Base-by-base conservation (phyloP, 2,329 filamentous ascomycete species). In the Xylariales sp. region DNA sequence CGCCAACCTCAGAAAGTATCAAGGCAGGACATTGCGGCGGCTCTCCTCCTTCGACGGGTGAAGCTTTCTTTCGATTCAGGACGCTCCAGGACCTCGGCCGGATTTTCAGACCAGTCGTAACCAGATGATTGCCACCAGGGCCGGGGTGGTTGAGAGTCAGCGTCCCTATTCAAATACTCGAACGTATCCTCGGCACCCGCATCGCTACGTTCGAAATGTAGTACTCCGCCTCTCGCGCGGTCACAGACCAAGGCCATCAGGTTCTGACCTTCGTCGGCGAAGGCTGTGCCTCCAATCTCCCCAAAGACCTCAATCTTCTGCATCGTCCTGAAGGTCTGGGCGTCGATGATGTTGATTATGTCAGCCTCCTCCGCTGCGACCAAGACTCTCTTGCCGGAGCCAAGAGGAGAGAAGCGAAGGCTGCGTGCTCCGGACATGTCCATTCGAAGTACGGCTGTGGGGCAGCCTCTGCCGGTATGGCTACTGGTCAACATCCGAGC, bases 321-420 rank as follows among this genome's bases (percentile, higher is more conserved):
- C 58, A 80, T 80, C n/a, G 71, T 71, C 16, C 68, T 61, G 52
- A 81, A 86, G 0, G 70, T 80, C 52, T 75, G 68, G 1, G 79
- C 82, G 49, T 89, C 80, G 50, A 89, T 82, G 33, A 90, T 68
- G 56, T 76, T 82, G 54, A 91, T 64, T 44, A 77, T 78, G 56
- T 91, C 86, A 24, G 86, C 84, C 55, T 86, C 83, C 59, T 91
- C 87, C 2, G 84, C 85, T 2, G 82, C 81, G 9, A 88, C 73
- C 10, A 91, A 70, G 1, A 87, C 71, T 3, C 76, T 73, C 48
- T 73, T 75, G 2, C 84, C 84, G 38, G 79, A 79, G 14, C 85
- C 85, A 3, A 78, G 60, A 0, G 86, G 84, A 1, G 84, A 87
- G 62, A 90, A 91, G 27, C 76, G 76, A 31, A 91, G 62, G 39